These are phyloP conservation scores for Pleurotus tuoliensis DNA, from an alignment of 768 basidiomycete genomes.

Conservation along the genomic window DNA sequence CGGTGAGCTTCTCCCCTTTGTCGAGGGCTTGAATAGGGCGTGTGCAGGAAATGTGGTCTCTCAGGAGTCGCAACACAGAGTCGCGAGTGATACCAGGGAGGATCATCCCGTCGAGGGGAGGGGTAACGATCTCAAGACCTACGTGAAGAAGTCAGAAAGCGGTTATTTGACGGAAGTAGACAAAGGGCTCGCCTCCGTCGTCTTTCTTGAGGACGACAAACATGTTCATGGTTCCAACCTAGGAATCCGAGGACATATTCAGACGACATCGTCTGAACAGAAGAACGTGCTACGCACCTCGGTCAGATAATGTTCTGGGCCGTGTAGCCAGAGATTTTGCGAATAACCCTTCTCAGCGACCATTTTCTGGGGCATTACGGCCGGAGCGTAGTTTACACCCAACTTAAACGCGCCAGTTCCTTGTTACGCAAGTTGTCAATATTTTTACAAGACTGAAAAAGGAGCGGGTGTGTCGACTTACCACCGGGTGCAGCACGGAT, in stretches of 20 bases:
- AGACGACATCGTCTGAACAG: slow-evolving; percentile 4
- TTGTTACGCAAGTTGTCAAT: slow-evolving; percentile 16
- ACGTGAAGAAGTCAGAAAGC: slow-evolving; percentile 17
- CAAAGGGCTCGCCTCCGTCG: slow-evolving; percentile 47
- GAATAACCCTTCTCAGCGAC: slow-evolving; percentile 76
- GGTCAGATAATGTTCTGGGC: slow-evolving; percentile 56
- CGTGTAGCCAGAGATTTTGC: slow-evolving; percentile 90
- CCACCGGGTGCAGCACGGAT: slow-evolving; percentile 87
- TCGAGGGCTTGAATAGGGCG: slow-evolving; percentile 47
- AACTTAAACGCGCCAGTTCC: slow-evolving; percentile 87
- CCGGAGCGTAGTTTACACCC: slow-evolving; percentile 86
- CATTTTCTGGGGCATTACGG: slow-evolving; percentile 77
- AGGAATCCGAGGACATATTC: slow-evolving; percentile 31
- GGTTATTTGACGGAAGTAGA: slow-evolving; percentile 1
- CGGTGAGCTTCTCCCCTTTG: slow-evolving; percentile 37
- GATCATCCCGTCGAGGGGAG: slow-evolving; percentile 88
- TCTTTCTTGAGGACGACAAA: slow-evolving; percentile 75
- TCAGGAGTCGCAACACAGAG: slow-evolving; percentile 70
- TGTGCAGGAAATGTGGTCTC: slow-evolving; percentile 53
- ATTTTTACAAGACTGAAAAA: neutral
- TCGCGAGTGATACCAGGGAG: slow-evolving; percentile 91
- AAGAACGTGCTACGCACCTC: slow-evolving; percentile 28
- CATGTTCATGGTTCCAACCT: slow-evolving; percentile 91
- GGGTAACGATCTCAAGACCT: slow-evolving; percentile 84
- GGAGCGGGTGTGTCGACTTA: slow-evolving; percentile 21